Evolutionary conservation across 2,329 filamentous ascomycete species (phyloP).

Genomic region (Botrytis tulipae): DNA sequence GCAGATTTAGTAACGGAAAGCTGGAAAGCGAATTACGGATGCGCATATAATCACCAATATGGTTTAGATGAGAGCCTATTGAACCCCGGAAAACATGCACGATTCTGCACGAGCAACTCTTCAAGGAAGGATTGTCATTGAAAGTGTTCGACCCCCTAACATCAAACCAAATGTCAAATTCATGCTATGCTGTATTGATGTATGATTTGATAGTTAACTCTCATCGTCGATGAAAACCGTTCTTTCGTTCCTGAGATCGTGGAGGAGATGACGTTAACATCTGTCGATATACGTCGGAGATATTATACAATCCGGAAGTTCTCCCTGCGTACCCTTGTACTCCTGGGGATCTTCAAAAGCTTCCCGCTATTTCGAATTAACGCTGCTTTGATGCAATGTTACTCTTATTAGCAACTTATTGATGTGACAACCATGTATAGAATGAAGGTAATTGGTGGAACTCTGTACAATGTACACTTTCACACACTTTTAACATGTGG

Average conservation of each 20-base stretch:
- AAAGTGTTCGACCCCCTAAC: neutral
- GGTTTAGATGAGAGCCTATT: conserved; percentile 9
- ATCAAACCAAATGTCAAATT: neutral
- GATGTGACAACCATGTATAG: neutral
- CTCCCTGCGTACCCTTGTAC: neutral
- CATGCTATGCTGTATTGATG: neutral
- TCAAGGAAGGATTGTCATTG: conserved; percentile 12
- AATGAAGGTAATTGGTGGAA: neutral
- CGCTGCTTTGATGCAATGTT: neutral
- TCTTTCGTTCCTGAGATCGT: neutral
- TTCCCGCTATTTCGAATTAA: neutral
- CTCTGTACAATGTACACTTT: neutral
- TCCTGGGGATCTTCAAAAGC: neutral
- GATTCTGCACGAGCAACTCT: neutral
- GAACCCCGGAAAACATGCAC: neutral
- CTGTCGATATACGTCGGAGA: conserved; percentile 1
- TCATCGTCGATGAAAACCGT: conserved; percentile 1
- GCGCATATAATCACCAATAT: neutral
- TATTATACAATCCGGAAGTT: neutral
- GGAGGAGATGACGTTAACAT: conserved; percentile 3
- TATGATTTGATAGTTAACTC: conserved; percentile 3
- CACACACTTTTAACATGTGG: neutral
- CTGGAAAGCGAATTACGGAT: neutral
- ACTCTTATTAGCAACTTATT: neutral
- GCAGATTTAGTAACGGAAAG: neutral